Conservation (phyloP, 495 filamentous ascomycete genomes). For the Cercophora scortea region DNA sequence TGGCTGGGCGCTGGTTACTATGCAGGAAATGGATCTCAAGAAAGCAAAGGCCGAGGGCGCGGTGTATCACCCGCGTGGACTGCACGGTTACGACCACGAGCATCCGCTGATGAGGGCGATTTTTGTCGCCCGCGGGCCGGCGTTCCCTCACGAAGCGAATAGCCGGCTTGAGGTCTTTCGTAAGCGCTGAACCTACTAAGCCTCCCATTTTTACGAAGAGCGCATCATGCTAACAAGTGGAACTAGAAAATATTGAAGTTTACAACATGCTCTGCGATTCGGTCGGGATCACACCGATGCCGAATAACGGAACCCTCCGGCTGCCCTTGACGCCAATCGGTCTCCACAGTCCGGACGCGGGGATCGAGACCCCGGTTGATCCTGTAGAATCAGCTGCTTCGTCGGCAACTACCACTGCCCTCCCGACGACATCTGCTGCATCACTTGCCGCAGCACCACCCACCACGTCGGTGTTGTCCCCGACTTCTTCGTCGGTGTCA, state of each 20-base stretch:
- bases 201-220: no score
- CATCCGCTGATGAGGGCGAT: slow-evolving; percentile 89
- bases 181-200: slow-evolving; percentile 44
- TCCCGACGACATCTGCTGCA: background rate
- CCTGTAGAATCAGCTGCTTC: slow-evolving; percentile 4
- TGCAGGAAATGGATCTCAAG: slow-evolving; percentile 64
- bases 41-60: slow-evolving; percentile 51
- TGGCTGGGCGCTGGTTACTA: slow-evolving; percentile 81
- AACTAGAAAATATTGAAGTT: slow-evolving; percentile 83
- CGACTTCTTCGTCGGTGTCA: no score
- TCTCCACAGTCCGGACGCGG: slow-evolving; percentile 39
- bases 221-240: no score
- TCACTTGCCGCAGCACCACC: background rate
- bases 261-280: slow-evolving; percentile 92
- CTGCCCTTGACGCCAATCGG: slow-evolving; percentile 66
- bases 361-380: slow-evolving; percentile 25
- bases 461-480: no score
- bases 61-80: slow-evolving; percentile 64
- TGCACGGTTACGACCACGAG: slow-evolving; percentile 88
- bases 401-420: background rate
- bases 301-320: slow-evolving; percentile 84
- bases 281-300: slow-evolving; percentile 54
- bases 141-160: slow-evolving; percentile 77
- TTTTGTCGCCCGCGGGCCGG: slow-evolving; percentile 80
- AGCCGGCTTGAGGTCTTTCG: slow-evolving; percentile 77